Percentiles rank a stretch among this genome's conserved stretches.
phyloP scores from a whole-genome alignment of 441 rosid species.

The Omphalea diandra region DNA sequence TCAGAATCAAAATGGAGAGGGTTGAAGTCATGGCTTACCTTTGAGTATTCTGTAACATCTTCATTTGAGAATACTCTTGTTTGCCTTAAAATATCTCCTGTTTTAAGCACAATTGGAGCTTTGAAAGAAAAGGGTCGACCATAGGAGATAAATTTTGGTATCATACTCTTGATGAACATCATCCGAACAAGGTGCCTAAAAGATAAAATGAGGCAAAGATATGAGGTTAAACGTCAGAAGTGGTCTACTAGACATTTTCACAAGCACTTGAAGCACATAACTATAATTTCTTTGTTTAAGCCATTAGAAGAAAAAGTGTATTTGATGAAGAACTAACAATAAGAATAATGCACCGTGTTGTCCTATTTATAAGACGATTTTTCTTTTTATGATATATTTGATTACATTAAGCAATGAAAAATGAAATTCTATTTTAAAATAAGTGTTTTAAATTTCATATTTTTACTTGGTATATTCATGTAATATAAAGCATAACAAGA shows the following conservation, averaged over 20 bases:
- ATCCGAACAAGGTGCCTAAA: neutral
- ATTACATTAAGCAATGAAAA: too few species aligned
- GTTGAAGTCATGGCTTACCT: conserved; percentile 67
- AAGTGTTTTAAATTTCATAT: too few species aligned
- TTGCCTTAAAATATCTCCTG: conserved; percentile 59
- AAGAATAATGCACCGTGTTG: too few species aligned
- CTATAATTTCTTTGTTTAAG: neutral
- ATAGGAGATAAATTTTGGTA: conserved; percentile 21
- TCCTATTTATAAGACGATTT: too few species aligned
- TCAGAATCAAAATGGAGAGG: conserved; percentile 73
- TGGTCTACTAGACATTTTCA: conserved; percentile 13
- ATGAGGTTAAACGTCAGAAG: too few species aligned
- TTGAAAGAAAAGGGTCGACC: conserved; percentile 41
- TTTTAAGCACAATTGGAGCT: conserved; percentile 37
- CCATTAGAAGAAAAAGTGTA: neutral
- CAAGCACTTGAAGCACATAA: conserved; percentile 8
- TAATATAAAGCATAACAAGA: too few species aligned
- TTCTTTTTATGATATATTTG: too few species aligned
- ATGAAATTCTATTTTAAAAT: too few species aligned
- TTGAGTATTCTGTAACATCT: conserved; percentile 62
- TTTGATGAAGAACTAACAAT: too few species aligned
- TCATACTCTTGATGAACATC: conserved; percentile 30
- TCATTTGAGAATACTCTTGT: conserved; percentile 56
- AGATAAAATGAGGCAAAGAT: neutral
- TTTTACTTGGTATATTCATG: too few species aligned